These are phyloP conservation scores for Ustulina deusta DNA, from an alignment of 2,329 filamentous ascomycete species.

Conservation along the genomic window DNA sequence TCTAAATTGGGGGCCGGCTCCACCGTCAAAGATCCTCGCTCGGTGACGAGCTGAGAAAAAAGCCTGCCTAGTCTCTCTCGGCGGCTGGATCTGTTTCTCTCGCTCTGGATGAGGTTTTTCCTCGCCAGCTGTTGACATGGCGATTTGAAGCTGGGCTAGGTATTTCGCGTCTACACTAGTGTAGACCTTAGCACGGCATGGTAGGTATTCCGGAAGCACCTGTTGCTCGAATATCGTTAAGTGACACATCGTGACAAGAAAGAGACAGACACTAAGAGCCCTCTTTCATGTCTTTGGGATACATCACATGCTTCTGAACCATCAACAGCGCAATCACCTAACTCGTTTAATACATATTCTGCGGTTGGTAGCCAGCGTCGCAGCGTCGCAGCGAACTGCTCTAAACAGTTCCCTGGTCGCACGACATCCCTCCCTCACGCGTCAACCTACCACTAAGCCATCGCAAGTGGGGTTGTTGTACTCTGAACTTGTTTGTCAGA, in stretches of 20 bases:
- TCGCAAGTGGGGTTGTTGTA: not conserved
- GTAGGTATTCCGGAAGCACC: not conserved
- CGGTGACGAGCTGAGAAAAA: constrained; percentile 30
- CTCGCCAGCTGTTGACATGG: constrained; percentile 12
- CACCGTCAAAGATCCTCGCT: constrained; percentile 21
- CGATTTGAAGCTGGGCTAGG: constrained; percentile 13
- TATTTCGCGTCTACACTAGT: constrained; percentile 6
- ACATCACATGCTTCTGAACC: constrained; percentile 18
- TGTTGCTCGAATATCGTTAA: not conserved
- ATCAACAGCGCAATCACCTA: not conserved
- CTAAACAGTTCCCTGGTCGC: constrained; percentile 12
- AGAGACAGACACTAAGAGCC: constrained; percentile 13
- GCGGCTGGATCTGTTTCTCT: not conserved
- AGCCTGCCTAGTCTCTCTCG: not conserved
- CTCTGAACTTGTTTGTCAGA: not conserved
- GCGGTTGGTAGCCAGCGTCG: not conserved
- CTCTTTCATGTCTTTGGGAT: constrained; percentile 14
- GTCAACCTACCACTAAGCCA: not conserved
- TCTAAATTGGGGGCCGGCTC: constrained; percentile 24
- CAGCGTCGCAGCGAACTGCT: constrained; percentile 8
- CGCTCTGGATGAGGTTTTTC: constrained; percentile 10
- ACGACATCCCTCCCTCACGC: constrained; percentile 23
- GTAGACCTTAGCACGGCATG: not conserved
- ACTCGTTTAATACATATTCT: constrained; percentile 5
- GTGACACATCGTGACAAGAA: constrained; percentile 17